phyloP scores from a whole-genome alignment of 768 basidiomycete species.

The Pleurotus salmoneostramineus region DNA sequence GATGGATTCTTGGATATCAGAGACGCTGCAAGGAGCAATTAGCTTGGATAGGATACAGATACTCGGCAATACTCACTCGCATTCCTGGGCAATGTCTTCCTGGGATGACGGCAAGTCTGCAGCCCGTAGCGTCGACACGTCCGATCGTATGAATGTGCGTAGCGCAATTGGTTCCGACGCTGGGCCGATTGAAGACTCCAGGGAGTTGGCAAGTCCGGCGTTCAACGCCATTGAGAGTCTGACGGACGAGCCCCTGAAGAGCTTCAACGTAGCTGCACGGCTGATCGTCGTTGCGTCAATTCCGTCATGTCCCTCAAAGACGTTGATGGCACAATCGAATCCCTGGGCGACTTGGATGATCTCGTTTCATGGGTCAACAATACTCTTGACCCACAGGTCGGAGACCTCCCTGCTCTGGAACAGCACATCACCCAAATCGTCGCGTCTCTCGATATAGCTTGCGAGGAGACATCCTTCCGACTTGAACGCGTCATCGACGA shows the following conservation, averaged over 20 bases:
- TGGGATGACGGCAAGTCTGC: neutral
- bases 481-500: constrained; percentile 91
- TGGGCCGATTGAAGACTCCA: constrained; percentile 61
- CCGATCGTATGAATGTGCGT: constrained; percentile 7
- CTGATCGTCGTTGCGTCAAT: neutral
- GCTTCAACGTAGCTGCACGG: neutral
- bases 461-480: constrained; percentile 82
- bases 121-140: constrained; percentile 3
- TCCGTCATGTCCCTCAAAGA: constrained; percentile 11
- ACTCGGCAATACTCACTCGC: constrained; percentile 28
- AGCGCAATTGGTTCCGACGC: constrained; percentile 54
- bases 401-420: constrained; percentile 59
- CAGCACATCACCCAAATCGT: constrained; percentile 72
- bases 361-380: constrained; percentile 73
- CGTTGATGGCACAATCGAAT: constrained; percentile 42
- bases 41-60: neutral
- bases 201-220: constrained; percentile 18
- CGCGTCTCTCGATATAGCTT: constrained; percentile 78
- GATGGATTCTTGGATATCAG: constrained; percentile 43
- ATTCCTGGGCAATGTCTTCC: constrained; percentile 31
- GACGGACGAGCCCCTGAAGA: neutral
- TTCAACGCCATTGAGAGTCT: constrained; percentile 15
- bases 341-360: constrained; percentile 59
- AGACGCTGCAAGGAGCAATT: constrained; percentile 34
- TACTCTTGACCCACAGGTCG: constrained; percentile 34